Conservation (phyloP, 2,329 filamentous ascomycete genomes). For the Acephala macrosclerotiorum region DNA sequence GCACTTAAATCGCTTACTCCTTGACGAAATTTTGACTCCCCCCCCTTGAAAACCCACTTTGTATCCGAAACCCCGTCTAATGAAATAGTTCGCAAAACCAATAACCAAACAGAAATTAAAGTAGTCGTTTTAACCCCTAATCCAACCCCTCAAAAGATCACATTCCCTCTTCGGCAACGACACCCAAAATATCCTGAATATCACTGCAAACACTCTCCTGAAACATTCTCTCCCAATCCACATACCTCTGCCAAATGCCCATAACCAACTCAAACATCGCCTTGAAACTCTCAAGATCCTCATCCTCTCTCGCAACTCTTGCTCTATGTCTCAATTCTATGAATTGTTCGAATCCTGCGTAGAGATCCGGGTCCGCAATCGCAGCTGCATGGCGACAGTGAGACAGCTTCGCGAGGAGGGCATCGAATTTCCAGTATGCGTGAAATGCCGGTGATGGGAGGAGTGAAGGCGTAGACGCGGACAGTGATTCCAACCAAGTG, state of each 20-base stretch:
- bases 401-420: background rate
- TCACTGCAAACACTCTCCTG: background rate
- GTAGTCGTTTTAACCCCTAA: too few relatives aligned
- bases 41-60: too few relatives aligned
- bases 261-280: background rate
- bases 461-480: background rate
- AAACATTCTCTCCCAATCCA: conserved; percentile 1
- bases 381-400: background rate
- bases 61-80: too few relatives aligned
- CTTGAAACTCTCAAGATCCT: background rate
- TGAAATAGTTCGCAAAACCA: too few relatives aligned
- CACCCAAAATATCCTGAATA: background rate
- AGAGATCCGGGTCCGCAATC: background rate
- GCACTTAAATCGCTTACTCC: too few relatives aligned
- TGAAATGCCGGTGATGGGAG: background rate
- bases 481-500: background rate
- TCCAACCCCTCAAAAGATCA: background rate
- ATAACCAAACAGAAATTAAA: too few relatives aligned
- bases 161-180: background rate
- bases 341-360: background rate
- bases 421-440: conserved; percentile 14
- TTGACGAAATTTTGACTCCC: too few relatives aligned
- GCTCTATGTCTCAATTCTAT: background rate
- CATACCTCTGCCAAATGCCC: background rate
- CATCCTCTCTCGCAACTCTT: conserved; percentile 3